Base-by-base conservation (phyloP, 2,329 filamentous ascomycete species). In the Cladosporium oxysporum region DNA sequence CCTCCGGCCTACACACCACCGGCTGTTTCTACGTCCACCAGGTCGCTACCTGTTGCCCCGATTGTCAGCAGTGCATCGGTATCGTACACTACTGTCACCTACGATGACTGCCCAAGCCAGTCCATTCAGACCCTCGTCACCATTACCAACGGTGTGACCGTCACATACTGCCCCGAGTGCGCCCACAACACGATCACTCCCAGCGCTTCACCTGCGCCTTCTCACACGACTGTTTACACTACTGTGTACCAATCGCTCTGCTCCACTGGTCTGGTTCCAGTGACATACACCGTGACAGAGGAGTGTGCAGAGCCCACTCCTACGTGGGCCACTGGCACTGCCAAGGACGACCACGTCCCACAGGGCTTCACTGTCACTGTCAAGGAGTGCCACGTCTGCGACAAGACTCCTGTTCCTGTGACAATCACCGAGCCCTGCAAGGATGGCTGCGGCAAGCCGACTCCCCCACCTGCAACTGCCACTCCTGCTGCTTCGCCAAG, bases 121-220 rank as follows among this genome's bases (percentile, higher is more conserved):
- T 68, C 73, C 5, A 68, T 72, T 55, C 71, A 72, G 66, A 74
- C 71, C 10, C 68, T 78, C 67, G 71, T 77, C 66, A 78, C 77
- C 29, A 69, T 78, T 62, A 77, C 75, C 16, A 69, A 75, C 12
- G 74, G 74, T 35, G 67, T 74, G 21, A 78, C 76, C 7, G 71
- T 77, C 50, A 78, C 76, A 8, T 76, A 75, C 71, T 79, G 77
- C 68, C 76, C 76, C 21, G 69, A 73, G 62, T 79, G 77, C 23
- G 23, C 23, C 68, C 41, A 73, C 50, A 66, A 69, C 58, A 61
- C 66, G 14, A 64, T 58, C 7, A 35, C 66, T 58, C 49, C 62
- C 21, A 31, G 18, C 49, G 66, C 11, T 62, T 61, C 11, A 28
- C 66, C 60, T 44, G 62, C 53, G 16, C 67, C 72, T 14, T 71